Conservation (phyloP, 371 early-diverging fungal genomes). For the Fennellomyces sp. region DNA sequence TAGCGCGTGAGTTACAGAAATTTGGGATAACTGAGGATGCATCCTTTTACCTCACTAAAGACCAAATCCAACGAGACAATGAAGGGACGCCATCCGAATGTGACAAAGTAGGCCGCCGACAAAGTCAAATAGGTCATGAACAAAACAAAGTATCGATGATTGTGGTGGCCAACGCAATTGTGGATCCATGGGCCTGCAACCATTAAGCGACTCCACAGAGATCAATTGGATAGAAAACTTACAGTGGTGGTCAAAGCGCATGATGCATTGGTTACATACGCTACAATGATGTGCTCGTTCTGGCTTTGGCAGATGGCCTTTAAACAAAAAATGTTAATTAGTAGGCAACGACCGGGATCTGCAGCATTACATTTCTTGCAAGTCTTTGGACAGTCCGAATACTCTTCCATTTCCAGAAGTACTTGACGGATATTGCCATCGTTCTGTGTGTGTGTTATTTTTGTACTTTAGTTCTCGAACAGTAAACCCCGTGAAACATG, state of each 20-base stretch:
- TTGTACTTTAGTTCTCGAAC: not conserved
- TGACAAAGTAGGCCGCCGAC: conserved; percentile 65
- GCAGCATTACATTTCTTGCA: conserved; percentile 52
- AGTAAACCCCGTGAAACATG: not conserved
- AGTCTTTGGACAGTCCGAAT: conserved; percentile 42
- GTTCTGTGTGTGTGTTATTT: conserved; percentile 14
- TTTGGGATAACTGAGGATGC: too few relatives aligned
- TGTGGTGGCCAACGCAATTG: conserved; percentile 83
- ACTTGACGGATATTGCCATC: conserved; percentile 33
- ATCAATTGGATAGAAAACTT: conserved; percentile 29
- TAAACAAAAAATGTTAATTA: conserved; percentile 13
- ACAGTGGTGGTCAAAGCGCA: conserved; percentile 74
- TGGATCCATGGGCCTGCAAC: conserved; percentile 74
- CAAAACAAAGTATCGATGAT: conserved; percentile 83
- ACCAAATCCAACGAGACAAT: conserved; percentile 52
- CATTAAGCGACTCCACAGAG: too few relatives aligned
- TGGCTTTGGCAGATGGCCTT: conserved; percentile 79
- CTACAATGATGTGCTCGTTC: conserved; percentile 94
- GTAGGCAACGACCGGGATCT: not conserved
- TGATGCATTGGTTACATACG: conserved; percentile 84
- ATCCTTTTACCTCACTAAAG: conserved; percentile 39
- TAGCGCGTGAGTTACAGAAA: too few relatives aligned
- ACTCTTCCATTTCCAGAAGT: conserved; percentile 53
- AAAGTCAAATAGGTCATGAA: conserved; percentile 73
- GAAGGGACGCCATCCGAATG: conserved; percentile 62